Evolutionary conservation across 306 rosid species (phyloP).

Genomic region (Glycine tomentella): DNA sequence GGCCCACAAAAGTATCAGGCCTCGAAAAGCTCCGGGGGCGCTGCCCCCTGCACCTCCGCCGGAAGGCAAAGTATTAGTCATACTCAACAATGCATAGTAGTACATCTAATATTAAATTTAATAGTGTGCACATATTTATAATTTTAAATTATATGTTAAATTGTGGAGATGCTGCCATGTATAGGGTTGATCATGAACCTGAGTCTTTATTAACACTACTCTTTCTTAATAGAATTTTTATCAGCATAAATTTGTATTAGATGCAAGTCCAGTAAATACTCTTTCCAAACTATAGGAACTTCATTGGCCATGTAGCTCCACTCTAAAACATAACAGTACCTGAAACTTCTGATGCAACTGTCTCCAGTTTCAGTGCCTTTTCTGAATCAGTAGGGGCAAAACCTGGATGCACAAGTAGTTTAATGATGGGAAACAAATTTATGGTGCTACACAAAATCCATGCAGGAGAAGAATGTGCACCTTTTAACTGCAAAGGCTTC

Average conservation of each 20-base stretch:
- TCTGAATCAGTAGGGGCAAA: constrained; percentile 60
- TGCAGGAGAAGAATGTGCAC: constrained; percentile 53
- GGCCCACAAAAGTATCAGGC: too few species aligned
- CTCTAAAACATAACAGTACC: constrained; percentile 53
- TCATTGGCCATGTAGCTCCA: constrained; percentile 8
- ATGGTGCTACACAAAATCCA: constrained; percentile 37
- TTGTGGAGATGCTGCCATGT: background rate
- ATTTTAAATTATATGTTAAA: background rate
- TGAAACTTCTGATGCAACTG: constrained; percentile 59
- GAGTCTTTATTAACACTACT: background rate
- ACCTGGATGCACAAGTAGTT: constrained; percentile 60
- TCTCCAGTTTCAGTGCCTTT: constrained; percentile 49
- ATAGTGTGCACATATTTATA: background rate
- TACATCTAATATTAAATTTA: background rate
- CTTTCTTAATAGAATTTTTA: background rate
- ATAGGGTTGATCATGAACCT: background rate
- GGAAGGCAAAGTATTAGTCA: too few species aligned
- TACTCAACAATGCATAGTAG: background rate
- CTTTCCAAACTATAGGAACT: constrained; percentile 6
- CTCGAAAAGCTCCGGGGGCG: too few species aligned
- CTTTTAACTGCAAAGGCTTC: constrained; percentile 89
- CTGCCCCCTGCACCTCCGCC: too few species aligned
- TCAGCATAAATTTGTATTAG: background rate
- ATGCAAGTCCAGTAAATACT: constrained; percentile 4
- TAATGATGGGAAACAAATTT: constrained; percentile 35